Conservation (phyloP, 179 eudicot species). For the Sideroxylon spinosum region DNA sequence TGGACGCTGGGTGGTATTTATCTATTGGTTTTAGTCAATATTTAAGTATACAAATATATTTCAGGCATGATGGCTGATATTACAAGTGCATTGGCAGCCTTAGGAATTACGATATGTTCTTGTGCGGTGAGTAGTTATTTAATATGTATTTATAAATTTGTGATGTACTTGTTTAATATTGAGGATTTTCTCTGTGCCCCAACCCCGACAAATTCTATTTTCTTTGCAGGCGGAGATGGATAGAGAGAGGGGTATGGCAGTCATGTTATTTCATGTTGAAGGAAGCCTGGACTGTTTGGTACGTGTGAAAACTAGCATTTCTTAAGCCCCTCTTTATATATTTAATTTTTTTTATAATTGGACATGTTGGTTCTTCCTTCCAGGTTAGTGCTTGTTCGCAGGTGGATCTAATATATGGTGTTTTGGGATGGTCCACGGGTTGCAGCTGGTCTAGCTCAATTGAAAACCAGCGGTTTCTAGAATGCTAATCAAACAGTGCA, state of each 20-base stretch:
- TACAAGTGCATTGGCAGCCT: conserved; percentile 55
- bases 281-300: conserved; percentile 73
- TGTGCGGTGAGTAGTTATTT: conserved; percentile 67
- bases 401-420: conserved; percentile 68
- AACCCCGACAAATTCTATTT: not conserved
- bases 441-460: conserved; percentile 72
- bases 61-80: conserved; percentile 83
- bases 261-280: conserved; percentile 83
- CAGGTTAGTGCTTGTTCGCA: conserved; percentile 73
- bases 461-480: conserved; percentile 34
- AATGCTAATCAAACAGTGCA: conserved; percentile 26
- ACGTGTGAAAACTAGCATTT: conserved; percentile 14
- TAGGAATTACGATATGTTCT: conserved; percentile 67
- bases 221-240: conserved; percentile 73
- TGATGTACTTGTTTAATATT: not conserved
- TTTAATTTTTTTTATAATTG: not conserved
- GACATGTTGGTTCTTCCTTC: conserved; percentile 1
- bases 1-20: not conserved
- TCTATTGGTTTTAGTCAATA: not conserved
- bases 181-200: not conserved
- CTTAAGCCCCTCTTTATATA: too few relatives aligned
- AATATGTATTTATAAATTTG: not conserved
- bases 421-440: conserved; percentile 88
- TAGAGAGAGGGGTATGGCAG: conserved; percentile 65
- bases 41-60: not conserved